Evolutionary conservation across 768 basidiomycete genomes (phyloP), one percentile per base, ranked within the genome.

Genomic region (Candolleomyces eurysporus): DNA sequence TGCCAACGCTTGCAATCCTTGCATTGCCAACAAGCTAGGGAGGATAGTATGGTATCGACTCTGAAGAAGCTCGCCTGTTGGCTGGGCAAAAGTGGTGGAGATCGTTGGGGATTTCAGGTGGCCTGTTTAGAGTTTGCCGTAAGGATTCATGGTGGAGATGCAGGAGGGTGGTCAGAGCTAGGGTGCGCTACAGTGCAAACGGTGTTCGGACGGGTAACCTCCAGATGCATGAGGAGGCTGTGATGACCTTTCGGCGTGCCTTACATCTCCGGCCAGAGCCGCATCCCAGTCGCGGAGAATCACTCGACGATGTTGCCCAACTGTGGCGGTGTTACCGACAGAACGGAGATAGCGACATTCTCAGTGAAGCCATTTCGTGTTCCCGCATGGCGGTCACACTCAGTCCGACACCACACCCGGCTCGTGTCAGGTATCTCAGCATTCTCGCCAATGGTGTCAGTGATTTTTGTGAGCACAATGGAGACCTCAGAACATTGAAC

Each of bases 1-100:
- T 58, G 97, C 97, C 66, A 99, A 98, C 71, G 97, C 97, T 59
- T 99, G 97, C 72, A 97, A 97, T 52, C 97, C 97, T 71, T 98
- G 97, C 76, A 98, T 98, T 65, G 97, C 97, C 69, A 96, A 98
- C n/a, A n/a, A n/a, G n/a, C n/a, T n/a, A n/a, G n/a, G 17, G 16
- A 14, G 5, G 46, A 48, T 13, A 21, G 21, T 48, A 21, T 17
- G 21, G 46, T 48, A 9, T 19, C 10, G 49, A 30, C 19, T 50
- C 21, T 50, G 19, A 50, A 5, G 22, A 9, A 50, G 16, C 13
- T 26, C 4, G 49, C 16, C 10, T 6, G 11, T 30, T 13, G 21
- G 19, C 19, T 50, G 19, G 10, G 21, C n/a, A 19, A 6, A 50
- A n/a, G 11, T 50, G 49, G 30, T 26, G 14, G 21, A 26, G 22